Evolutionary conservation across 176 grass and related monocot genomes (phyloP), one percentile per base, ranked within the genome.

Genomic region (Oryza glaberrima): DNA sequence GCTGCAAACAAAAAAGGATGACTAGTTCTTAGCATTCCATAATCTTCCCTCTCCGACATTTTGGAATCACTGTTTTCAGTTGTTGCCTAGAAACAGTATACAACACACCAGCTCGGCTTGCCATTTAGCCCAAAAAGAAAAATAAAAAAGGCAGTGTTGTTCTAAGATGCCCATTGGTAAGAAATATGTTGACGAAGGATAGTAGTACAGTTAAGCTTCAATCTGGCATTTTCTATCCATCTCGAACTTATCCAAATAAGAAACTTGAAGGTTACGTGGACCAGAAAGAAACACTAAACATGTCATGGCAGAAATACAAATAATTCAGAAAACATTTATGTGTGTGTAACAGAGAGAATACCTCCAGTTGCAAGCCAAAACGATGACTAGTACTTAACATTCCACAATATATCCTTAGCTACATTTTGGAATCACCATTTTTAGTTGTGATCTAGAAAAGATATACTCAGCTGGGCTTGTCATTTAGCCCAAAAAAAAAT

Each of bases 81-180:
- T 84, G 84, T 91, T 87, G 52, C 81, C 70, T 54, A 77, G 25
- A 54, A 65, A 86, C 66, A 41, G 32, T 84, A 80, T 81, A 91
- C 65, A 88, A 43, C 79, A 80, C 52, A 56, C 56, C 70, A 87
- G 20, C 45, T 58, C 17, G 1, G 65, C 80, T 84, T 72, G 65
- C 65, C 76, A 80, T 70, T 80, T 20, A 80, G 76, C 75, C 72
- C 54, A 19, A 58, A 20, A 58, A 20, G 52, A 58, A 28, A 28
- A 28, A 28, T 28, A 58, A 20, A 49, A 84, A 71, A 84, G 71
- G 84, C 32, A 84, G 70, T 84, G 76, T 77, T 64, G 44, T 87
- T 91, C 77, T 84, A 88, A 84, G 81, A 81, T 70, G 25, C 19
- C 56, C 56, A 60, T n/a, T 60, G 19, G 19, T 16, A 68, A 67